Evolutionary conservation across 345 rosid genomes (phyloP).

Genomic region (rapeseed (Brassica napus)): DNA sequence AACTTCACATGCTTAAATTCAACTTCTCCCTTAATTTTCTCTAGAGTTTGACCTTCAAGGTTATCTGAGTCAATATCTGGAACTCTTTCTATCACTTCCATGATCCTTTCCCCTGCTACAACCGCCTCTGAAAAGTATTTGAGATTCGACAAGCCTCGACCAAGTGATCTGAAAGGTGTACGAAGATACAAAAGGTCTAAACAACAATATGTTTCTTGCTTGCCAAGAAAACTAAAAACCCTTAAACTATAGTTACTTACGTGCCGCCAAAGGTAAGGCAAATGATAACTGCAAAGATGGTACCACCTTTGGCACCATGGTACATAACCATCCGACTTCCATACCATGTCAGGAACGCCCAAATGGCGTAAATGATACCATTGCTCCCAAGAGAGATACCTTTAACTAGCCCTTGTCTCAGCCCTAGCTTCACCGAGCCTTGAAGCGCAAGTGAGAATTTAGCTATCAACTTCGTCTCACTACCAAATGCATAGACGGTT

Average conservation of each 20-base stretch:
- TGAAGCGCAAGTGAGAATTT: conserved; percentile 81
- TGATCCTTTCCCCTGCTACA: conserved; percentile 75
- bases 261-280: conserved; percentile 80
- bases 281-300: conserved; percentile 69
- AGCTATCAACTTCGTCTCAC: conserved; percentile 76
- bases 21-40: conserved; percentile 70
- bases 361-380: conserved; percentile 83
- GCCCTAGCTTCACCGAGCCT: conserved; percentile 76
- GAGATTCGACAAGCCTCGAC: conserved; percentile 59
- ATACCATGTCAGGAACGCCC: conserved; percentile 93
- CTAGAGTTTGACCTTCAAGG: conserved; percentile 63
- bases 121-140: conserved; percentile 61
- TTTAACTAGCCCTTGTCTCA: conserved; percentile 89
- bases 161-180: conserved; percentile 77
- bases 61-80: conserved; percentile 78
- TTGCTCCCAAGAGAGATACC: conserved; percentile 88
- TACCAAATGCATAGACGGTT: conserved; percentile 75
- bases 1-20: conserved; percentile 82
- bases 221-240: conserved; percentile 64
- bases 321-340: conserved; percentile 85
- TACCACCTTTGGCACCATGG: conserved; percentile 83
- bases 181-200: conserved; percentile 51
- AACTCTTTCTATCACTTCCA: conserved; percentile 59
- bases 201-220: conserved; percentile 38
- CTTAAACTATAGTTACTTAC: conserved; percentile 53